Evolutionary conservation across 2,329 filamentous ascomycete genomes (phyloP), one percentile per base, ranked within the genome.

Genomic region (Neurospora sp.): DNA sequence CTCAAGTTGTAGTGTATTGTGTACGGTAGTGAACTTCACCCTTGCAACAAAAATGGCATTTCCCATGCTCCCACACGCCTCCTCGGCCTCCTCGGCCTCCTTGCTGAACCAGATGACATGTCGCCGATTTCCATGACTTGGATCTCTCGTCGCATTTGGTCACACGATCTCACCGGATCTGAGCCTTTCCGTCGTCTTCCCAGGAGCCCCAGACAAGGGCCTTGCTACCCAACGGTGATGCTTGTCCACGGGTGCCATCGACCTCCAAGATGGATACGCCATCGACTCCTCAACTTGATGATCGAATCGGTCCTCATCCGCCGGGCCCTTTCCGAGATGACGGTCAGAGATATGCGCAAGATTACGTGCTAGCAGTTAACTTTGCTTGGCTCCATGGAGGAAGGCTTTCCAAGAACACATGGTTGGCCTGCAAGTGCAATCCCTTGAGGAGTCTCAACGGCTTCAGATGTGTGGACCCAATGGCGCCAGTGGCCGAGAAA

Each of bases 81-180:
- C 23, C 52, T 62, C 28, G 52, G 23, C 52, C 52, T 33, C 23
- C 52, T 62, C 23, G 52, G 43, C 11, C 52, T 17, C 28, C 23
- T 33, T 62, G 7, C 13, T 7, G 23, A 62, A 10, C 52, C 23
- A 62, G 52, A 62, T 36, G 52, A 33, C 28, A 33, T 36, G 3
- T 62, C 52, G 15, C 52, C 4, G 15, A 17, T 62, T 23, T 33
- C 23, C 23, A 62, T 62, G 52, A 33, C 52, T 23, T 62, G 52
- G 23, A 62, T 33, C 28, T 62, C 52, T 62, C 13, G 23, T 62
- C 15, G 7, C 23, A 70, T 43, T 67, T 66, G 71, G 66, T 68
- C 28, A 68, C 28, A 68, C 66, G 71, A 69, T 70, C 66, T 72
- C 70, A 70, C 73, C 76, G 77, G 76, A 77, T 75, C 73, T 72